Percentiles rank a stretch among this genome's conserved stretches.
Conservation (phyloP, 495 filamentous ascomycete genomes). For the Trichocladium uniseriatum region DNA sequence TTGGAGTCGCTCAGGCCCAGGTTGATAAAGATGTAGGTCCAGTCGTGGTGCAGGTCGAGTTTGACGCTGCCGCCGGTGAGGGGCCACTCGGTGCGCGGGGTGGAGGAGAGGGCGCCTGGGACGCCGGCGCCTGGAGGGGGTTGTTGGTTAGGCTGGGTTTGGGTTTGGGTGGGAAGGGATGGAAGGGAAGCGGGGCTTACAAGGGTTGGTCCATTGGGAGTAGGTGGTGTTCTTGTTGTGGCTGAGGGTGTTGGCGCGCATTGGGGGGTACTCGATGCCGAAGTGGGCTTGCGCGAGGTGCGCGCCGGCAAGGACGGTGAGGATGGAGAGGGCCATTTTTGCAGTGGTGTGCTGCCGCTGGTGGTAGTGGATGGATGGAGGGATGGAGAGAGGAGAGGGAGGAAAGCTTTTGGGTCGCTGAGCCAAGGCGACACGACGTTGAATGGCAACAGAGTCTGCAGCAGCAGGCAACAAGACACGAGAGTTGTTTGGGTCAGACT, state of each 20-base stretch:
- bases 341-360: too few relatives aligned
- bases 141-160: neutral
- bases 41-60: slow-evolving; percentile 44
- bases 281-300: slow-evolving; percentile 48
- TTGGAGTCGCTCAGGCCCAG: slow-evolving; percentile 54
- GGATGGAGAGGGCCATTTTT: slow-evolving; percentile 25
- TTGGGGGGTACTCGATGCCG: slow-evolving; percentile 45
- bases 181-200: slow-evolving; percentile 28
- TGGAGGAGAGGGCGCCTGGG: slow-evolving; percentile 29
- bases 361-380: neutral
- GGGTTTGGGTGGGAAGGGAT: neutral
- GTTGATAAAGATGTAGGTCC: slow-evolving; percentile 53
- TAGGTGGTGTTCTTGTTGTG: slow-evolving; percentile 18
- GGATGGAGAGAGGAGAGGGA: neutral
- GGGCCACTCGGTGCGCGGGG: slow-evolving; percentile 55
- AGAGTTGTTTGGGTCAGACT: too few relatives aligned
- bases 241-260: slow-evolving; percentile 45
- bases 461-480: too few relatives aligned
- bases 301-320: slow-evolving; percentile 28
- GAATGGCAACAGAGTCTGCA: too few relatives aligned
- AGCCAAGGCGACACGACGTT: too few relatives aligned
- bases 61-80: slow-evolving; percentile 45
- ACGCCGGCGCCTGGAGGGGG: slow-evolving; percentile 45
- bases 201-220: slow-evolving; percentile 51
- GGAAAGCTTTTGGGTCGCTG: neutral